These are phyloP conservation scores for Immersiporthe knoxdaviesiana DNA, from an alignment of 2,329 filamentous ascomycete genomes.

Conservation along the genomic window DNA sequence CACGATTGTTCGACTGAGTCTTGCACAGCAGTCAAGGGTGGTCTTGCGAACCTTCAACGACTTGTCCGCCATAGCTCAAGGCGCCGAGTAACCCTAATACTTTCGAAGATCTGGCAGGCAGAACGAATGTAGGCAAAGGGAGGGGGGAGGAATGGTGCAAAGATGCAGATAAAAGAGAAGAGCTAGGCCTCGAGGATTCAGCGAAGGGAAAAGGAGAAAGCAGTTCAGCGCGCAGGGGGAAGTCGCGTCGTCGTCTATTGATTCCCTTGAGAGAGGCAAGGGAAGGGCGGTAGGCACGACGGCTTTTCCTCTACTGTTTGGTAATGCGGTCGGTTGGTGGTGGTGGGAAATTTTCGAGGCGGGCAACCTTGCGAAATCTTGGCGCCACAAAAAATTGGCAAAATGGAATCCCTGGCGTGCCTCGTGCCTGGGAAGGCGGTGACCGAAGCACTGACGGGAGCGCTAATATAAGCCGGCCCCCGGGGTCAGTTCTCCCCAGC, in stretches of 20 bases:
- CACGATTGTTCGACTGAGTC: neutral
- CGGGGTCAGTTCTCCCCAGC: no score
- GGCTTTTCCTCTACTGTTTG: conserved; percentile 16
- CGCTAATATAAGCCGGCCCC: neutral
- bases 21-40: neutral
- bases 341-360: conserved; percentile 29
- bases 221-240: neutral
- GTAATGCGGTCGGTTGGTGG: neutral
- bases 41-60: conserved; percentile 35
- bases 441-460: neutral
- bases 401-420: neutral
- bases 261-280: no score
- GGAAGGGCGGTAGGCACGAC: neutral
- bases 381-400: conserved; percentile 8
- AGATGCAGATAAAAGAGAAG: neutral
- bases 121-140: neutral
- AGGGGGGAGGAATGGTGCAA: neutral
- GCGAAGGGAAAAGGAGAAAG: neutral
- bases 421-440: conserved; percentile 7
- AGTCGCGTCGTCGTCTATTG: neutral
- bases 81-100: neutral
- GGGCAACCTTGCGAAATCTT: conserved; percentile 6
- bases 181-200: neutral
- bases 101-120: neutral
- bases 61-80: conserved; percentile 33